Evolutionary conservation across 495 filamentous ascomycete genomes (phyloP).

Genomic region (Penicillium paradoxum): DNA sequence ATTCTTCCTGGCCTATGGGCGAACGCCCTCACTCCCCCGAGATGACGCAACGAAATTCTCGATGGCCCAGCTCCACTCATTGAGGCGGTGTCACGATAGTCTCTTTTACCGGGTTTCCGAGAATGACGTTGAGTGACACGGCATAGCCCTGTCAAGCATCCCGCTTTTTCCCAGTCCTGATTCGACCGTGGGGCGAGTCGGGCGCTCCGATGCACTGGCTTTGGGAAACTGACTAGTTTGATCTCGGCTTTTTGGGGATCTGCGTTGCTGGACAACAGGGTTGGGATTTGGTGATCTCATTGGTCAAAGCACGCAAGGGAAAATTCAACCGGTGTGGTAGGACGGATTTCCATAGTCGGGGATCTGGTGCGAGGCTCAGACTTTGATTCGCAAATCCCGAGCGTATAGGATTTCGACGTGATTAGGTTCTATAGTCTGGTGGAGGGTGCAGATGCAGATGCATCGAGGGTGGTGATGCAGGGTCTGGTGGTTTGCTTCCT

Average conservation of each 20-base stretch:
- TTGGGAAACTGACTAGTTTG: not conserved
- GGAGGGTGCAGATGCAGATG: not conserved
- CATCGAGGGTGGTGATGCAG: not conserved
- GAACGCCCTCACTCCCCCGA: constrained; percentile 1
- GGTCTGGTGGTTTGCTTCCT: not conserved
- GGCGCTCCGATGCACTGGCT: not conserved
- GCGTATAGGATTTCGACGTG: not conserved
- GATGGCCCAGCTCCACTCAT: not conserved
- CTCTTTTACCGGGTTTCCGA: not conserved
- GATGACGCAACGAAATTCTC: not conserved
- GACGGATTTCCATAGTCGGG: not conserved
- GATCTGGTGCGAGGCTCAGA: not conserved
- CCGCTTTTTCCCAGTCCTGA: not conserved
- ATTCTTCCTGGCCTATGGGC: constrained; percentile 5
- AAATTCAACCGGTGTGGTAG: not conserved
- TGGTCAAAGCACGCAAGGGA: not conserved
- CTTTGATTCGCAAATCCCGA: not conserved
- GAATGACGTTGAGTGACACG: constrained; percentile 4
- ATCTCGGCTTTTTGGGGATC: not conserved
- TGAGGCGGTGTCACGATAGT: constrained; percentile 2
- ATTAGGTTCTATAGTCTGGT: constrained; percentile 1
- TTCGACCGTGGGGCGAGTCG: not conserved
- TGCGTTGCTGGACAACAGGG: not conserved
- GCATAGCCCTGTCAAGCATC: not conserved
- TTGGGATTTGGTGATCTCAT: not conserved